Base-by-base conservation (phyloP, 768 basidiomycete species). In the Mycena rebaudengoi region DNA sequence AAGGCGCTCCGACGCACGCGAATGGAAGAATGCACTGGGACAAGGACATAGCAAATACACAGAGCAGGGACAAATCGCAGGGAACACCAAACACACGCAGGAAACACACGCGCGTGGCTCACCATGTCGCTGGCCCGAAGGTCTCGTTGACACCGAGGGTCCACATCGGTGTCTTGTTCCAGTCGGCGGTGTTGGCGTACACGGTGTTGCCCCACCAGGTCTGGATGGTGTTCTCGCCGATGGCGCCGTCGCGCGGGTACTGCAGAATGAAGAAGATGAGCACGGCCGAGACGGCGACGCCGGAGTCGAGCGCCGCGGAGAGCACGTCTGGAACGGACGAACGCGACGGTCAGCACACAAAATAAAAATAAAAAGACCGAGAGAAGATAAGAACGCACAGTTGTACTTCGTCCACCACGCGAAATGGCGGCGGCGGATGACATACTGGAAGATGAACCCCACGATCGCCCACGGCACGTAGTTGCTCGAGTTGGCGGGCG, bases 401-500 rank as follows among this genome's bases (percentile, higher is more conserved):
- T 80, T 80, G 73, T 77, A 80, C 50, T 74, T 68, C 39, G 73
- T 71, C 79, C 79, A 80, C 76, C 78, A 78, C 28, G 65, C 60
- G 60, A 76, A 74, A 52, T 74, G 75, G 7, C 68, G 66, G 21
- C 73, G 65, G 4, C 75, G 68, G 48, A 71, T 64, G 23, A 73
- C 67, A 39, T 72, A 73, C 58, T 76, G 85, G 74, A 85, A 85
- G 59, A 85, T 67, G 70, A 83, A 85, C 6, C 83, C 82, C 18
- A 80, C 75, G 35, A 83, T 63, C 23, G 82, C 69, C 78, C 79
- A 85, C 7, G 77, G 75, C 4, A 81, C 74, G 48, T 57, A 57
- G 79, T 91, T 91, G 76, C 87, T 79, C 12, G 89, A 88, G n/a
- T 76, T 83, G 29, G 89, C 90, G 6, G 91, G 90, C 13, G 91